phyloP scores from a whole-genome alignment of 1,284 basidiomycete genomes.

The Melampsora americana region DNA sequence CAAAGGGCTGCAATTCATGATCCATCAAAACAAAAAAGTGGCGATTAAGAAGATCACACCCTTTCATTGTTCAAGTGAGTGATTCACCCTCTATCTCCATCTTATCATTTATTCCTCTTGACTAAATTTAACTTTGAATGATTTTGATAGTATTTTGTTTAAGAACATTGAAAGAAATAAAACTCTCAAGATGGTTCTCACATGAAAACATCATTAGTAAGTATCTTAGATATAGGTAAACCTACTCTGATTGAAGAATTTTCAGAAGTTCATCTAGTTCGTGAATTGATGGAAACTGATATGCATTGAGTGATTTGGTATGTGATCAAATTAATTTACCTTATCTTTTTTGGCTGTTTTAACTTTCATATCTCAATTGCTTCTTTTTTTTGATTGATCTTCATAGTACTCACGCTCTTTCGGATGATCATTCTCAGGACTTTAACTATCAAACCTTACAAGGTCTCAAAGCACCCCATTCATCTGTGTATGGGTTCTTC shows the following conservation, averaged over 20 bases:
- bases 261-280: constrained; percentile 50
- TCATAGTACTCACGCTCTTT: constrained; percentile 52
- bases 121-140: neutral
- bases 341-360: neutral
- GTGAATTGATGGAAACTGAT: too few species aligned
- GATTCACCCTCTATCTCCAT: neutral
- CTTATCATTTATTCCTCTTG: neutral
- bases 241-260: constrained; percentile 47
- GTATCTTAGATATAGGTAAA: constrained; percentile 49
- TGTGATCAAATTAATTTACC: neutral
- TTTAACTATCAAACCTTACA: constrained; percentile 70
- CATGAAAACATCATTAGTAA: too few species aligned
- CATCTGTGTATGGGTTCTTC: constrained; percentile 16
- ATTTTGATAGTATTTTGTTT: constrained; percentile 61
- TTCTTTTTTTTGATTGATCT: neutral
- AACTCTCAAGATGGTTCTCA: too few species aligned
- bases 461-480: constrained; percentile 52
- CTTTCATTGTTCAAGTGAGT: constrained; percentile 44
- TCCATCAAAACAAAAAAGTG: constrained; percentile 40
- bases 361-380: neutral
- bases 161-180: too few species aligned
- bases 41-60: constrained; percentile 45
- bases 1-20: constrained; percentile 36
- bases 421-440: constrained; percentile 84
- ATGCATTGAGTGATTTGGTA: constrained; percentile 51